phyloP scores from a whole-genome alignment of 805 yeast species.

The Saccharomycopsis selenospora region DNA sequence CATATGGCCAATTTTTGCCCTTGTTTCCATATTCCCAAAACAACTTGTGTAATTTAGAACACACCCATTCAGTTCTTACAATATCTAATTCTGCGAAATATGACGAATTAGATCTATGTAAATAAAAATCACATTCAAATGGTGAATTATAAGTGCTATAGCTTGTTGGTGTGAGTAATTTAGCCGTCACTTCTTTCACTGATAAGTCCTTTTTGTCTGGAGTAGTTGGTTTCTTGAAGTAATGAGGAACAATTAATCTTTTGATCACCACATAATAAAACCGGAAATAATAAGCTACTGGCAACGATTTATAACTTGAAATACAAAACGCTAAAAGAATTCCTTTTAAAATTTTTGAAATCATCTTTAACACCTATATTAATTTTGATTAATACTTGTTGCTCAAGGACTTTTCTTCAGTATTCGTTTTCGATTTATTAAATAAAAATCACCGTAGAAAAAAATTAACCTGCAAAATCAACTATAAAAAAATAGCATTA shows the following conservation, averaged over 20 bases:
- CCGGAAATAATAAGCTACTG: conserved; percentile 57
- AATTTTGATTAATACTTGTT: too few species aligned
- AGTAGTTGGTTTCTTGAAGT: conserved; percentile 16
- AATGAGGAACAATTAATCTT: conserved; percentile 34
- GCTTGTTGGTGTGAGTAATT: conserved; percentile 38
- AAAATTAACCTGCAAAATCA: too few species aligned
- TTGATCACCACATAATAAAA: conserved; percentile 45
- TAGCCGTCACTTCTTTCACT: conserved; percentile 13
- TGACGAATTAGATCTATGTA: conserved; percentile 84
- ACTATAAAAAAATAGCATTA: too few species aligned
- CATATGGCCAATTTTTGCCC: conserved; percentile 43
- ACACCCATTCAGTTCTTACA: conserved; percentile 59
- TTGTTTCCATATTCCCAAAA: conserved; percentile 38
- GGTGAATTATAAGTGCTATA: conserved; percentile 57
- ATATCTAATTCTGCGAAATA: conserved; percentile 78
- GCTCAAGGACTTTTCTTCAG: too few species aligned
- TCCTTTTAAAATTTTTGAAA: conserved; percentile 10
- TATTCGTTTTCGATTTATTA: too few species aligned
- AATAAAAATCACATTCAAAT: conserved; percentile 75
- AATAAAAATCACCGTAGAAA: too few species aligned
- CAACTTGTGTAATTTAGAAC: conserved; percentile 48
- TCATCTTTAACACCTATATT: neutral
- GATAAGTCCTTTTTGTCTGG: conserved; percentile 12
- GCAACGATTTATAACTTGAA: conserved; percentile 55
- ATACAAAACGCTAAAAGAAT: conserved; percentile 24